A percentile compares a stretch with the other conserved stretches of the same genome.
Evolutionary conservation across 2,329 filamentous ascomycete species (phyloP).

Genomic region (Lachnellula suecica): DNA sequence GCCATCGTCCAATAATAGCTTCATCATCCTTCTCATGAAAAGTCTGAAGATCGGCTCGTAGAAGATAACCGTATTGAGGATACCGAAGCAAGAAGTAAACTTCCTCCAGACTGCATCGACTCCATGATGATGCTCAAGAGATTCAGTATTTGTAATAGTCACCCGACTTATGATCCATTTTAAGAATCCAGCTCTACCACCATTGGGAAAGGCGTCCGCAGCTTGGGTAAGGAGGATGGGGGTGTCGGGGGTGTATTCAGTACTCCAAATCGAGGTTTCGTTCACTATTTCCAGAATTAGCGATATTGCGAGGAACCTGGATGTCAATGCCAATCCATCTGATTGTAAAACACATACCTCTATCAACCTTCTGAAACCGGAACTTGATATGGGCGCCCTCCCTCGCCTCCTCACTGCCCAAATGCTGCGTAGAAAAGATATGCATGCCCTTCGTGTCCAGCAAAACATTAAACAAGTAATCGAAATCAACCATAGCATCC

Average conservation of each 20-base stretch:
- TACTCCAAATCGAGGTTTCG: conserved; percentile 61
- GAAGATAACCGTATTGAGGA: conserved; percentile 73
- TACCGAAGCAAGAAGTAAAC: conserved; percentile 72
- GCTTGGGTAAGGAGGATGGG: conserved; percentile 47
- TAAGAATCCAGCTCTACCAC: conserved; percentile 70
- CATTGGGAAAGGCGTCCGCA: conserved; percentile 72
- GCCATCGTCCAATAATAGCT: conserved; percentile 73
- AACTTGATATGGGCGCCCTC: conserved; percentile 61
- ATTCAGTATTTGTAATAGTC: conserved; percentile 70
- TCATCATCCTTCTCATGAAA: conserved; percentile 72
- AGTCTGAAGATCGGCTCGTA: conserved; percentile 87
- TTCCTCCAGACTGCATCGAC: conserved; percentile 83
- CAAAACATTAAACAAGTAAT: conserved; percentile 72
- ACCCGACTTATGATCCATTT: conserved; percentile 74
- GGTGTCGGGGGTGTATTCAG: conserved; percentile 53
- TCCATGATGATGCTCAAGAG: conserved; percentile 77
- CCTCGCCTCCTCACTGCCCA: conserved; percentile 53
- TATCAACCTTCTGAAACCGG: conserved; percentile 50
- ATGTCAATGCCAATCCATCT: too few relatives aligned
- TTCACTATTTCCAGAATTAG: conserved; percentile 25
- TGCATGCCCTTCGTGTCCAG: conserved; percentile 73
- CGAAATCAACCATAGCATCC: conserved; percentile 87
- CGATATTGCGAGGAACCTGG: too few relatives aligned
- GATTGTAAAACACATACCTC: conserved; percentile 15
- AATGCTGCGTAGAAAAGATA: conserved; percentile 56